Evolutionary conservation across 352 stramenopile species (phyloP).

Genomic region (Phytophthora sansomeana): DNA sequence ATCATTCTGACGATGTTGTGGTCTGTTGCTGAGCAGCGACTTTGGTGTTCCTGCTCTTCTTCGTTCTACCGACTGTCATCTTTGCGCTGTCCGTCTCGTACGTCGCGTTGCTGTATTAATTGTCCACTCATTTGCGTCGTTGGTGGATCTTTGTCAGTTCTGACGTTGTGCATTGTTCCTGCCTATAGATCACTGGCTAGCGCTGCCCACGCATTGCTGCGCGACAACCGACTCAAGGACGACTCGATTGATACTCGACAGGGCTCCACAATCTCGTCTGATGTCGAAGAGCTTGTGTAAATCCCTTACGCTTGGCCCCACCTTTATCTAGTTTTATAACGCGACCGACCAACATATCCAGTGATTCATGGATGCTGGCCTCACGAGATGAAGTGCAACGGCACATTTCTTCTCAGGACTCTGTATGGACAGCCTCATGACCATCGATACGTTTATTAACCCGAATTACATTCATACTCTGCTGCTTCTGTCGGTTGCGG

Average conservation of each 20-base stretch:
- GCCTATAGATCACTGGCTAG: constrained; percentile 50
- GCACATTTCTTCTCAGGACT: constrained; percentile 17
- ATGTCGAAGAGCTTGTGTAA: constrained; percentile 59
- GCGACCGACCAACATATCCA: constrained; percentile 1
- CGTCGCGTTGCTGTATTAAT: constrained; percentile 6
- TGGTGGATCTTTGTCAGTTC: constrained; percentile 5
- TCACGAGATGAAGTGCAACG: constrained; percentile 16
- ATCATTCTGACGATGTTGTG: constrained; percentile 14
- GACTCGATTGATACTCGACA: constrained; percentile 46
- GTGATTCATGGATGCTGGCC: background rate
- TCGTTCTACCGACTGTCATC: constrained; percentile 73
- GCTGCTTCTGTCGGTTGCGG: background rate
- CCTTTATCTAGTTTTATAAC: constrained; percentile 26
- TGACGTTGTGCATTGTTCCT: constrained; percentile 3
- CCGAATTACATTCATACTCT: constrained; percentile 17
- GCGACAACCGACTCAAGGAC: constrained; percentile 77
- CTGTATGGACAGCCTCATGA: constrained; percentile 17
- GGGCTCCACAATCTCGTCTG: constrained; percentile 22
- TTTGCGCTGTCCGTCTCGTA: constrained; percentile 76
- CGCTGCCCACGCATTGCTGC: constrained; percentile 59
- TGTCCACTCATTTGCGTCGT: background rate
- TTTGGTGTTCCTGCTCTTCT: constrained; percentile 78
- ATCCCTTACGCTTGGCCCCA: background rate
- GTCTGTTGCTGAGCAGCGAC: constrained; percentile 45
- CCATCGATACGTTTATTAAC: constrained; percentile 38